Base-by-base conservation (phyloP, 2,329 filamentous ascomycete genomes). In the Cytospora leucostoma region DNA sequence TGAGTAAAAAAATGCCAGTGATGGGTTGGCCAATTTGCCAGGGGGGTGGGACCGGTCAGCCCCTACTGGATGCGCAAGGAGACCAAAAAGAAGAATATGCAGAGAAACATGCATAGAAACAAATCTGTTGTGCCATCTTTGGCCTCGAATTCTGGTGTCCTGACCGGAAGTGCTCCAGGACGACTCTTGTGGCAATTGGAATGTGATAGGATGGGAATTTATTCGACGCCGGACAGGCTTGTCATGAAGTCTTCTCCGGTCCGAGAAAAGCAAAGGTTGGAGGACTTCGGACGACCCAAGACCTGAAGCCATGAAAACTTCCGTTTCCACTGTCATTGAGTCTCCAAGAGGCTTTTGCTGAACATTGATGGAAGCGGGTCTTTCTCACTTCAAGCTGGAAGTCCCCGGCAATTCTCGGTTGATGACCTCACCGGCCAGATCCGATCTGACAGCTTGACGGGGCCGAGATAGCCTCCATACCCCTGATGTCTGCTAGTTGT, bases 21-120 rank as follows among this genome's bases (percentile, higher is more conserved):
- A 64, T 66, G 63, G 49, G 61, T 37, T 63, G 59, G 27, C 32
- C 34, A 21, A 10, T 21, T 19, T 35, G 34, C 56, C 27, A 37
- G 49, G 34, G 56, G 33, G 35, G 58, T 37, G 32, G 49, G 50
- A 50, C 8, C 10, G 51, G 38, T 40, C 58, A 49, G 10, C 38
- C 38, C 21, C 44, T 61, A 61, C 37, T 61, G 58, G 49, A 55
- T 52, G 13, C 49, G 27, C 38, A 49, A 40, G 19, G 12, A 51
- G 55, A 52, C 11, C 12, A n/a, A 19, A 34, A 38, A 60, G 50
- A 54, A 44, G 49, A 50, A 54, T 32, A 44, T 44, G 40, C 40
- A 44, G 15, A 4, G 40, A 44, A 49, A 60, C 33, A 59, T 59
- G 56, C 56, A 54, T 21, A 44, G n/a, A 40, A 35, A 52, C 44